These are phyloP conservation scores for Paecilomyces fulvus DNA, from an alignment of 2,329 filamentous ascomycete genomes.

Conservation along the genomic window DNA sequence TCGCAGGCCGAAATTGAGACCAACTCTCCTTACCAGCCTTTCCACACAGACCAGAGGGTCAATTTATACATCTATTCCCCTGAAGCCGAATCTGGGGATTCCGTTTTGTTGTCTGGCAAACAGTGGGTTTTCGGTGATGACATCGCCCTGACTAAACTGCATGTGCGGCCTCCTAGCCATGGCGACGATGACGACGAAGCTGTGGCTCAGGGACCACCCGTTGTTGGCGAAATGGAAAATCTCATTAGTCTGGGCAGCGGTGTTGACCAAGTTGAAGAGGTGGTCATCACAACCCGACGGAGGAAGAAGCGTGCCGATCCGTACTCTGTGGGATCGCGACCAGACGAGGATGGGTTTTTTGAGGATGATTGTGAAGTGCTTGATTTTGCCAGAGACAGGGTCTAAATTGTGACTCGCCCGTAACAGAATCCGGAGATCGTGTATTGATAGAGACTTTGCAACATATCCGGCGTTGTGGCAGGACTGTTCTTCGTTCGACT, in stretches of 20 bases:
- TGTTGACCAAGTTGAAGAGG: conserved; percentile 59
- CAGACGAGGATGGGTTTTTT: conserved; percentile 65
- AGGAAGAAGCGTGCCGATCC: conserved; percentile 44
- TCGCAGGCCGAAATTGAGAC: conserved; percentile 88
- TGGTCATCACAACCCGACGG: conserved; percentile 72
- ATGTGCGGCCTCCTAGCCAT: conserved; percentile 36
- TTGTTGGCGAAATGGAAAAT: conserved; percentile 40
- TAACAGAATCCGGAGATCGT: background rate
- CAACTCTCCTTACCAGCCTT: conserved; percentile 89
- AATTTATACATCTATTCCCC: conserved; percentile 59
- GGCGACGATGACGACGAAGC: conserved; percentile 30
- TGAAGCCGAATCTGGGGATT: conserved; percentile 30
- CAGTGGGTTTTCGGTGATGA: conserved; percentile 48
- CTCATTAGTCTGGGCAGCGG: conserved; percentile 43
- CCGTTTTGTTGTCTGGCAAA: conserved; percentile 28
- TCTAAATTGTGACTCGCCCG: conserved; percentile 21
- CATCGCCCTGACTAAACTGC: conserved; percentile 40
- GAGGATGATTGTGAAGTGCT: conserved; percentile 89
- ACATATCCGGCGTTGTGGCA: conserved; percentile 2
- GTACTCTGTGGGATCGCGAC: conserved; percentile 23
- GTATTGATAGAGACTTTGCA: conserved; percentile 2
- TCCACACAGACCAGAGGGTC: conserved; percentile 83
- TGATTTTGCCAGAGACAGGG: conserved; percentile 64
- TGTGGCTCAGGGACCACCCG: conserved; percentile 18
- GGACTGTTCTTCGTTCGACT: background rate